These are phyloP conservation scores for Skeletonema marinoi DNA, from an alignment of 108 stramenopile species.

Conservation along the genomic window DNA sequence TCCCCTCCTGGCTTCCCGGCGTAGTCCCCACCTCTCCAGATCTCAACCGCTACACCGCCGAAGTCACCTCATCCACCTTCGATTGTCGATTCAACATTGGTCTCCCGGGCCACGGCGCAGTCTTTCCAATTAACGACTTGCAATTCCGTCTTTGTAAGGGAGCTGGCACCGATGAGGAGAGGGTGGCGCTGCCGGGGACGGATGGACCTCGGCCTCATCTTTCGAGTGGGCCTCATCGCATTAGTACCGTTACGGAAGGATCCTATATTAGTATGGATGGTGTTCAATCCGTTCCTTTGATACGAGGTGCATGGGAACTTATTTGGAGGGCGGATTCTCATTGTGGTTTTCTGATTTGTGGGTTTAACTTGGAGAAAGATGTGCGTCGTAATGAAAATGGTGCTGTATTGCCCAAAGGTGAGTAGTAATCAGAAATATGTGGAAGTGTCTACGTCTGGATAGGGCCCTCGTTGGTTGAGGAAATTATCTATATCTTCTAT, in stretches of 20 bases:
- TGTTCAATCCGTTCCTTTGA: not conserved
- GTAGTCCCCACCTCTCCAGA: not conserved
- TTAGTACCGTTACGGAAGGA: not conserved
- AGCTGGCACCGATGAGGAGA: not conserved
- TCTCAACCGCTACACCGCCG: not conserved
- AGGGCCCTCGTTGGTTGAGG: no score
- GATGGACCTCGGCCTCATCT: not conserved
- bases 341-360: not conserved
- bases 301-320: not conserved
- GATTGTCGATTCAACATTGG: slow-evolving; percentile 1
- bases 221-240: not conserved
- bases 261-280: not conserved
- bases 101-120: not conserved
- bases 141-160: slow-evolving; percentile 2
- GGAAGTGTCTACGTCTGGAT: no score
- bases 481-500: no score
- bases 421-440: not conserved
- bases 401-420: not conserved
- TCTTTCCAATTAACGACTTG: slow-evolving; percentile 1
- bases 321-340: not conserved
- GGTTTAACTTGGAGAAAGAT: not conserved
- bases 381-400: not conserved
- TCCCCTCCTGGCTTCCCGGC: not conserved
- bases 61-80: not conserved
- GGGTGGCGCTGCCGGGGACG: not conserved